A percentile compares a stretch with the other conserved stretches of the same genome.
phyloP scores from a whole-genome alignment of 495 filamentous ascomycete species.

The Talaromyces adpressus region DNA sequence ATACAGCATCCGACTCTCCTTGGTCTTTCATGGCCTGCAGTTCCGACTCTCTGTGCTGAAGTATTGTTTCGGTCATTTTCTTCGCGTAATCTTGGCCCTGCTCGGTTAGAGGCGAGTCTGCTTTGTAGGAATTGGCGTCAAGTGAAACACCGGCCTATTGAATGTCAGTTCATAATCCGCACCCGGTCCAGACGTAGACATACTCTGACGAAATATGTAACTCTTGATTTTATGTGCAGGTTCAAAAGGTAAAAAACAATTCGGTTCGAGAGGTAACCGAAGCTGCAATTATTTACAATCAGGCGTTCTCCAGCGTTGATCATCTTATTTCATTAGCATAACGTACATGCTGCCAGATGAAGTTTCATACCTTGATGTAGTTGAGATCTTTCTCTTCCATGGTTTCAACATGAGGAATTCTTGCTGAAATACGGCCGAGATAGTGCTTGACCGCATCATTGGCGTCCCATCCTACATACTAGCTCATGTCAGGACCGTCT shows the following conservation, averaged over 20 bases:
- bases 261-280: constrained; percentile 89
- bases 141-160: constrained; percentile 52
- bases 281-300: constrained; percentile 89
- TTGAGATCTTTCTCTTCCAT: constrained; percentile 93
- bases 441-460: constrained; percentile 91
- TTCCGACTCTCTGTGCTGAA: constrained; percentile 77
- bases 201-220: constrained; percentile 89
- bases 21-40: constrained; percentile 58
- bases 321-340: constrained; percentile 51
- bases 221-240: constrained; percentile 87
- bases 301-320: constrained; percentile 93
- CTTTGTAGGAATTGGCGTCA: constrained; percentile 83
- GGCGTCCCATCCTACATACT: constrained; percentile 85
- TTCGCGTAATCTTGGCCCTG: constrained; percentile 79
- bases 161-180: constrained; percentile 5
- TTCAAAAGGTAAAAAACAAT: constrained; percentile 99
- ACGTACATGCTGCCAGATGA: background rate
- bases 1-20: constrained; percentile 58
- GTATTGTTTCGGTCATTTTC: constrained; percentile 77
- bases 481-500: constrained; percentile 16
- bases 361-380: constrained; percentile 73
- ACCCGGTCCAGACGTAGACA: constrained; percentile 13
- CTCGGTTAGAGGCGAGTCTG: constrained; percentile 74
- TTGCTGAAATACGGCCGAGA: constrained; percentile 75
- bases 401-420: constrained; percentile 93